Evolutionary conservation across 768 basidiomycete species (phyloP).

Genomic region (Trametes punicea): DNA sequence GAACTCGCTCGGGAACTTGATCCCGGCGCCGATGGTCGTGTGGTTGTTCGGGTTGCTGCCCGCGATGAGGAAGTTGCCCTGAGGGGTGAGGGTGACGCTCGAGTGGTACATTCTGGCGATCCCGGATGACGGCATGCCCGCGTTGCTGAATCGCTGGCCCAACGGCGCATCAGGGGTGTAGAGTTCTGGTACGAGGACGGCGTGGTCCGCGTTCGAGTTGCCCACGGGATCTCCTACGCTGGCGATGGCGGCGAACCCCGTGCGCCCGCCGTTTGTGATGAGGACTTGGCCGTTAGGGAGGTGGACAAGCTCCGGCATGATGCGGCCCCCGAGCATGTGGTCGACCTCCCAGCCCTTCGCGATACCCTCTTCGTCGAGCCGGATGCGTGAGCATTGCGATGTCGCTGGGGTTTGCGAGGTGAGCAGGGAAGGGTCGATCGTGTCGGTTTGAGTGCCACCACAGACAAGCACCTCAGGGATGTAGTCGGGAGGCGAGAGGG

Average conservation of each 20-base stretch:
- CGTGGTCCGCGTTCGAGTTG: slow-evolving; percentile 73
- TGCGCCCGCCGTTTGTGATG: slow-evolving; percentile 71
- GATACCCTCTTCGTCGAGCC: slow-evolving; percentile 63
- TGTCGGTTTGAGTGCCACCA: slow-evolving; percentile 67
- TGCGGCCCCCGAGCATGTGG: slow-evolving; percentile 66
- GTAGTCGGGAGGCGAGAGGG: slow-evolving; percentile 61
- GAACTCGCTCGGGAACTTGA: slow-evolving; percentile 80
- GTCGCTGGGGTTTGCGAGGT: slow-evolving; percentile 74
- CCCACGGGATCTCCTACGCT: slow-evolving; percentile 69
- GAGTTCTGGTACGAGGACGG: slow-evolving; percentile 61
- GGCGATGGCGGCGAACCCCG: slow-evolving; percentile 74
- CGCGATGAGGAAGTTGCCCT: slow-evolving; percentile 70
- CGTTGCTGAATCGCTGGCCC: slow-evolving; percentile 55
- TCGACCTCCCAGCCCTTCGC: slow-evolving; percentile 70
- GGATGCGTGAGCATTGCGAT: slow-evolving; percentile 67
- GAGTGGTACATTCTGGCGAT: slow-evolving; percentile 82
- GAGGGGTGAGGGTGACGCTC: slow-evolving; percentile 71
- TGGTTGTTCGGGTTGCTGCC: slow-evolving; percentile 85
- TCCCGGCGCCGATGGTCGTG: slow-evolving; percentile 45
- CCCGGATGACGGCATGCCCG: slow-evolving; percentile 56
- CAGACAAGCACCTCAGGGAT: slow-evolving; percentile 70
- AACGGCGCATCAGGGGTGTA: slow-evolving; percentile 55
- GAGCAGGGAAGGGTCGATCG: slow-evolving; percentile 55
- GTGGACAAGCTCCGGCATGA: slow-evolving; percentile 79
- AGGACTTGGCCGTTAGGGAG: slow-evolving; percentile 76